Evolutionary conservation across 1,284 basidiomycete genomes (phyloP).

Genomic region (Baeospora myosura): DNA sequence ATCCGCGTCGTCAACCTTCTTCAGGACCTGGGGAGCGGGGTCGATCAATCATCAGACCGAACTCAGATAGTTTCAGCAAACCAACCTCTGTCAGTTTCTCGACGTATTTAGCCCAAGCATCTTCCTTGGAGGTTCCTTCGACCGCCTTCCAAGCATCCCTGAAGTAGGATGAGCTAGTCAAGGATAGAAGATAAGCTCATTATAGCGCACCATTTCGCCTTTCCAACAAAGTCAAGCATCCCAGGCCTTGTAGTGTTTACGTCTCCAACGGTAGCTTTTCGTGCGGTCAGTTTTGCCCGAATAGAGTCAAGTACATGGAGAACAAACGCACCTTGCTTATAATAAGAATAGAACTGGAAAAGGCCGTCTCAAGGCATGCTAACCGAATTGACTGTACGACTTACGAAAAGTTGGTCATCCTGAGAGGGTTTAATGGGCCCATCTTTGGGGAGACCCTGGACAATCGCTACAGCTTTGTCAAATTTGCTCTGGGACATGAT

Average conservation of each 20-base stretch:
- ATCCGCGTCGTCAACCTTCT: constrained; percentile 42
- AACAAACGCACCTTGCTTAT: constrained; percentile 70
- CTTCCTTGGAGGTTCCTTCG: constrained; percentile 66
- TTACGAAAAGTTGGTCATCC: constrained; percentile 74
- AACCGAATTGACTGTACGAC: constrained; percentile 20
- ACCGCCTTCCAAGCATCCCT: constrained; percentile 87
- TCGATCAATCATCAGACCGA: neutral
- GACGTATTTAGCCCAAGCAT: constrained; percentile 68
- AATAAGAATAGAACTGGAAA: constrained; percentile 82
- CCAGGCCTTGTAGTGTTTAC: constrained; percentile 60
- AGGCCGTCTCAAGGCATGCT: constrained; percentile 9
- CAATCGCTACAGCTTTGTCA: constrained; percentile 72
- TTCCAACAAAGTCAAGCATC: constrained; percentile 72
- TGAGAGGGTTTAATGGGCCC: constrained; percentile 72
- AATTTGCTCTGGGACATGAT: constrained; percentile 65
- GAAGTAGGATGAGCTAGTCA: constrained; percentile 12
- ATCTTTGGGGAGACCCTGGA: constrained; percentile 67
- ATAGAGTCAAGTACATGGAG: neutral
- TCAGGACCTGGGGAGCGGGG: constrained; percentile 41
- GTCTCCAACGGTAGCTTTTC: constrained; percentile 68
- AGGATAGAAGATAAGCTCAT: constrained; percentile 5
- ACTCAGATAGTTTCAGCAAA: constrained; percentile 9
- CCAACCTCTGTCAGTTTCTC: constrained; percentile 63
- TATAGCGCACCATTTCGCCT: constrained; percentile 69
- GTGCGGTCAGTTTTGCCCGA: neutral